Evolutionary conservation across 306 rosid species (phyloP), one percentile per base, ranked within the genome.

Genomic region (Quercus mongolica): DNA sequence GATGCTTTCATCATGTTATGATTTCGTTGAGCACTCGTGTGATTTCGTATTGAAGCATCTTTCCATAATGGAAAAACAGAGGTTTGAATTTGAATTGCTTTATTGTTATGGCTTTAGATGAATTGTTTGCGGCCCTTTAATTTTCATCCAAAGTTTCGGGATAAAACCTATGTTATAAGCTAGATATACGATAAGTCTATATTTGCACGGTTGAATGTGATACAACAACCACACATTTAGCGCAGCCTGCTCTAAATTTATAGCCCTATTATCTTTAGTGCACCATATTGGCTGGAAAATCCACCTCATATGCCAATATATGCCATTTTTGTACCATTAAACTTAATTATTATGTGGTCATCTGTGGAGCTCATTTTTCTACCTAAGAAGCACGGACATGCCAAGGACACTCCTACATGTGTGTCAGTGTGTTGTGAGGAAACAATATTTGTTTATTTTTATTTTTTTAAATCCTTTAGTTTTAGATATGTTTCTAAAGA

Each of bases 1-100:
- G 89, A 88, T 83, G 10, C 68, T 89, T 41, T 93, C 90, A 1
- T 84, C 92, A 71, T 93, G 96, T 87, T 95, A 95, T 81, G 98
- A 95, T 87, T 95, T 88, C 33, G 87, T 95, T 70, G 98, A 91
- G 83, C 81, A 81, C 38, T 84, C 88, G 13, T 93, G 99, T 84
- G 99, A 93, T 63, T 64, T 87, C 74, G 92, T 93, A 52, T 64
- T 85, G 90, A 91, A 90, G 71, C 91, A 89, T 83, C 96, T 95
- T 76, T 76, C 97, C 17, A 81, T 82, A 28, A 79, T 95, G 90
- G 96, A 93, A 86, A 95, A 91, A 72, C 74, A 83, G 78, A 90
- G 97, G 98, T 95, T 82, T 20, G 79, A 6, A 20, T 83, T 8
- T 41, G 46, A 6, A 20, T 83, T 44, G 70, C 64, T 80, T 72